These are phyloP conservation scores for Ustilago bromivora DNA, from an alignment of 1,284 basidiomycete genomes.

Conservation along the genomic window DNA sequence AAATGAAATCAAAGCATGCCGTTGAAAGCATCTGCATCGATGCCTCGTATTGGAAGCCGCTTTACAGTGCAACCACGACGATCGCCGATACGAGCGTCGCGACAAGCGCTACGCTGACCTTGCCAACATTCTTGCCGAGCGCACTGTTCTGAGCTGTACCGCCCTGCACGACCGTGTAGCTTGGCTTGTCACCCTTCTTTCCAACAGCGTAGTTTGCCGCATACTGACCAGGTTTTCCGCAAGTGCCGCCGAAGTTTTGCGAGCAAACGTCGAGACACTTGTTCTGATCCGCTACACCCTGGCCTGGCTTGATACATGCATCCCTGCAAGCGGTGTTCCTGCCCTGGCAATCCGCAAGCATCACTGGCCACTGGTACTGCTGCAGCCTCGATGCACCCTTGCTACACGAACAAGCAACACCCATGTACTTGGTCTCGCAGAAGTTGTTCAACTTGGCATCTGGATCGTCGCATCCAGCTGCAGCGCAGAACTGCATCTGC, in stretches of 20 bases:
- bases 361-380: constrained; percentile 68
- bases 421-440: constrained; percentile 62
- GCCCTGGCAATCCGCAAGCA: constrained; percentile 62
- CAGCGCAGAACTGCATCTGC: constrained; percentile 62
- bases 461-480: constrained; percentile 56
- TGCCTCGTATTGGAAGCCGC: no score
- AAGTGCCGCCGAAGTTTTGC: constrained; percentile 56
- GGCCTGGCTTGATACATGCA: constrained; percentile 52
- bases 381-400: constrained; percentile 54
- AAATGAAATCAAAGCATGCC: background rate
- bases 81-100: constrained; percentile 20
- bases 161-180: constrained; percentile 55
- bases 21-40: background rate
- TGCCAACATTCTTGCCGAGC: constrained; percentile 10
- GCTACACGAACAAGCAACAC: constrained; percentile 56
- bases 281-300: constrained; percentile 47
- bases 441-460: constrained; percentile 60
- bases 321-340: constrained; percentile 57
- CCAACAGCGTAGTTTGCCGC: constrained; percentile 62
- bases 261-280: constrained; percentile 53
- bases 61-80: constrained; percentile 17
- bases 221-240: constrained; percentile 61
- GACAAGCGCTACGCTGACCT: constrained; percentile 11
- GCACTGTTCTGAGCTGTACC: constrained; percentile 45
- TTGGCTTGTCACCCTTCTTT: constrained; percentile 56